Evolutionary conservation across 768 basidiomycete genomes (phyloP), one percentile per base, ranked within the genome.

Genomic region (Xerocomus potaroensis): DNA sequence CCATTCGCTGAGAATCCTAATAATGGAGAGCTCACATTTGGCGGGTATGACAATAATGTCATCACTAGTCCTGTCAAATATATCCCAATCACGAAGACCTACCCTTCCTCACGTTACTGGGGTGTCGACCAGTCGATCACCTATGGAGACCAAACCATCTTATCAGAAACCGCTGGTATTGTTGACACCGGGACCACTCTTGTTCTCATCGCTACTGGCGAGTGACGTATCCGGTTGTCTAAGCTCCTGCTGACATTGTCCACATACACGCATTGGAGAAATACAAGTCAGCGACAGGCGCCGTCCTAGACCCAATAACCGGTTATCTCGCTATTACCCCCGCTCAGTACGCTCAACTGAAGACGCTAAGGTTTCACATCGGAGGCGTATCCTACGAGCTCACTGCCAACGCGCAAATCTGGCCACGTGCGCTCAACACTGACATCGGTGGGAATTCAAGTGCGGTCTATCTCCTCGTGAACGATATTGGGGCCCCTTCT

Each of bases 1-100:
- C 61, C 63, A 5, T 30, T 43, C 24, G 47, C 57, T 11, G 53
- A 39, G 26, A 0, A 26, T 23, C 55, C 56, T 23, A 61, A 52
- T 26, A 43, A 53, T 8, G 46, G 63, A 37, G 43, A 58, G 45
- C 52, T 64, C 26, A 39, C 23, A 24, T 15, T 22, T 26, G n/a
- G 14, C 6, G 32, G 32, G 4, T 33, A 15, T 16, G 32, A 33
- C 32, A 33, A 5, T n/a, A 33, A n/a, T 33, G 32, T n/a, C 8
- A 33, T 16, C 32, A 16, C 32, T 8, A 14, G n/a, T 8, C 1
- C 32, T 33, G 32, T 33, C 14, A n/a, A 33, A 14, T 33, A 33
- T n/a, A n/a, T 33, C 32, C 12, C 32, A n/a, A 14, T 33, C 32
- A 33, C 32, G 32, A 16, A 14, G 1, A 16, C 32, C 8, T 5